phyloP scores from a whole-genome alignment of 2,329 filamentous ascomycete genomes.

The Talaromyces islandicus region DNA sequence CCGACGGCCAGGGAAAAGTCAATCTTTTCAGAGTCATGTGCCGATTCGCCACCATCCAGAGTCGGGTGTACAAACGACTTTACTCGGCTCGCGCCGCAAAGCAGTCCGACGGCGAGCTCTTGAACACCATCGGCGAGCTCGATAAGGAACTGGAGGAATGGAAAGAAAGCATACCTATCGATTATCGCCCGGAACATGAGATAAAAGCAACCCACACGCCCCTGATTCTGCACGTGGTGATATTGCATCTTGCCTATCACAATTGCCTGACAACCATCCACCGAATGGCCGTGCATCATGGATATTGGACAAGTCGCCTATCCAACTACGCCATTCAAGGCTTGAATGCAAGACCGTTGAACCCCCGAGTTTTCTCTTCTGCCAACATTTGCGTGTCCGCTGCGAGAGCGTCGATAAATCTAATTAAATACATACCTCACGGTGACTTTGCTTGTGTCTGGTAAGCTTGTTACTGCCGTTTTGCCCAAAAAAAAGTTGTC shows the following conservation, averaged over 20 bases:
- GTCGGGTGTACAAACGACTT: conserved; percentile 84
- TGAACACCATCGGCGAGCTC: conserved; percentile 93
- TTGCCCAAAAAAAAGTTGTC: neutral
- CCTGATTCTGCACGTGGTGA: conserved; percentile 88
- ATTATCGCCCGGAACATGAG: conserved; percentile 95
- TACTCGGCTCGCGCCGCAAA: conserved; percentile 91
- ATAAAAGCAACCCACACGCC: conserved; percentile 90
- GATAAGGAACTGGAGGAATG: conserved; percentile 86
- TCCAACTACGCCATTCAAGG: conserved; percentile 95
- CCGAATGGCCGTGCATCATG: conserved; percentile 95
- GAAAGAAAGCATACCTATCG: conserved; percentile 92
- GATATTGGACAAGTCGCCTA: conserved; percentile 93
- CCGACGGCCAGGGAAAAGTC: conserved; percentile 84
- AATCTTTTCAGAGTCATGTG: conserved; percentile 93
- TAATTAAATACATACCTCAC: conserved; percentile 94
- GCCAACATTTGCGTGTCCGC: conserved; percentile 89
- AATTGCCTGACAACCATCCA: conserved; percentile 97
- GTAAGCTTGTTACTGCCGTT: conserved; percentile 47
- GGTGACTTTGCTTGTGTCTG: conserved; percentile 93
- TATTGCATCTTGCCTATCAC: conserved; percentile 95
- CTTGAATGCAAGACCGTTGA: conserved; percentile 81
- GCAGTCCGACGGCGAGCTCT: conserved; percentile 83
- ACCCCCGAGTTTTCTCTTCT: conserved; percentile 90
- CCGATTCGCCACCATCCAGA: conserved; percentile 84
- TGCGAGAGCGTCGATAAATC: conserved; percentile 82